Evolutionary conservation across 192 early-diverging fungal genomes (phyloP), one percentile per base, ranked within the genome.

Genomic region (Dispira parvispora): DNA sequence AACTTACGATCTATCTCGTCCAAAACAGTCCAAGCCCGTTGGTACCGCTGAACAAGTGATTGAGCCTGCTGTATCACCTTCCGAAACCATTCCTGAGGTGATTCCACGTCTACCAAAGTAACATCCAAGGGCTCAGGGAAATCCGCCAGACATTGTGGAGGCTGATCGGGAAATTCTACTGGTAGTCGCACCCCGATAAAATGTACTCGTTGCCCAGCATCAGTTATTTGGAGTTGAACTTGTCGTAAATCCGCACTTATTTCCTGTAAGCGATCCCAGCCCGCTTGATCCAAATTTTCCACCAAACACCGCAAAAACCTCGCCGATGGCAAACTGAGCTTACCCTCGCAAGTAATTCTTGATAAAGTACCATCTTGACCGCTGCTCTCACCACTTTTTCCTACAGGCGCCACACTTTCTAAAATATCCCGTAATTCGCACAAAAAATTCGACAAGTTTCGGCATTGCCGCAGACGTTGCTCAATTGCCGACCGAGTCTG

Each of bases 401-500:
- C 32, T 38, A 38, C 32, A 38, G 32, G 21, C 25, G 53, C 3
- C 20, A 2, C 21, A 55, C 32, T 27, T 60, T 43, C 57, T 43
- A 60, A 43, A 43, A 60, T 60, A 60, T 60, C 38, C n/a, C 57
- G 57, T 14, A 60, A 21, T 28, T 60, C 57, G 32, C n/a, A 18
- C 38, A 18, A 60, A 13, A 60, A 60, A 43, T 28, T 32, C 8
- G 32, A 28, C 27, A 60, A 13, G 26, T 11, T 60, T 1, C 8
- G 13, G 38, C 57, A 60, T 13, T 60, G 57, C 16, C 21, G n/a
- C 4, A 60, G 38, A 12, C 57, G 26, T 21, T 60, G 53, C 9
- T 55, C 4, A 25, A 55, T 55, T 26, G 2, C 25, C 12, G 13
- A 8, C 9, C 25, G 21, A 55, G 21, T 8, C 2, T 14, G 20